Base-by-base conservation (phyloP, 164 flowering plant genomes). In the Stephania cephalantha region DNA sequence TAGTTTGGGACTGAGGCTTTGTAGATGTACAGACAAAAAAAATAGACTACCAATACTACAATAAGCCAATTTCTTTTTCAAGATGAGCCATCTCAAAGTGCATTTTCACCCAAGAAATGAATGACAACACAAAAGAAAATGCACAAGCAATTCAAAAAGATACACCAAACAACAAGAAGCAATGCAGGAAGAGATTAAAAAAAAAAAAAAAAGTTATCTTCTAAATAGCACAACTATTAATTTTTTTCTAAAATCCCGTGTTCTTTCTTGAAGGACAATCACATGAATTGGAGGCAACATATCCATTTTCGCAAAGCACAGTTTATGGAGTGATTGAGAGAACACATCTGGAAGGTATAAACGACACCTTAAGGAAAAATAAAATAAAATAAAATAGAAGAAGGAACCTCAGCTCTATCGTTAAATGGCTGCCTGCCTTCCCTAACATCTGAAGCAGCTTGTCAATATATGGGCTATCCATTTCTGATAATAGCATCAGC, bases 361-460 rank as follows among this genome's bases (percentile, higher is more conserved):
- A 52, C 58, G 6, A 2, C 17, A 52, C 58, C 11, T 15, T 9
- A 13, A 58, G 22, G 65, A 17, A 17, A 44, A 35, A 69, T 20
- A 7, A 74, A n/a, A 79, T 6, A n/a, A n/a, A n/a, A 74, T 46
- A 55, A 46, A n/a, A 31, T n/a, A 44, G 5, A 68, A 48, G 12
- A 17, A 44, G 63, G 78, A 35, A 93, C 99, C 97, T 83, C 73
- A 88, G 81, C 72, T 85, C 79, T 55, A 87, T 80, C 45, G 90
- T 79, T 50, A 87, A 81, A 71, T 84, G 76, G 53, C 88, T 65
- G 64, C 91, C 95, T 74, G 87, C 95, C 79, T 84, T 90, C 35
- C 88, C 87, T 61, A 93, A 78, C 22, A 85, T 81, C 83, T 85
- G 89, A 78, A 92, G 81, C 69, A 95, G 80, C 69, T 87, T 86